Evolutionary conservation across 2,329 filamentous ascomycete species (phyloP).

Genomic region (Clarireedia hainanense): DNA sequence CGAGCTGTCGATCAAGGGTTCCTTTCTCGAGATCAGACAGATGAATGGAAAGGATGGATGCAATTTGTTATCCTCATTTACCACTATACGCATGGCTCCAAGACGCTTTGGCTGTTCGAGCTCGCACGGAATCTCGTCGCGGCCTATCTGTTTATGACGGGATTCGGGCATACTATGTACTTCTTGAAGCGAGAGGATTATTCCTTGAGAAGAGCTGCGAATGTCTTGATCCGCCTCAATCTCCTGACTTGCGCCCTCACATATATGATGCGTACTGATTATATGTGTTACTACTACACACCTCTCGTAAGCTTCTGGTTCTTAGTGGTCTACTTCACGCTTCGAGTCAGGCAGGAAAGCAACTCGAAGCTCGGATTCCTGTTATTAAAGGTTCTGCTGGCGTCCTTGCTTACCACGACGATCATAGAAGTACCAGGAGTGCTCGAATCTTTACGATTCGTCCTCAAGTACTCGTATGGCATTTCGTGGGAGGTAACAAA

Average conservation of each 20-base stretch:
- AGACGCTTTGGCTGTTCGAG: conserved; percentile 44
- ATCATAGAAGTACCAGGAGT: conserved; percentile 33
- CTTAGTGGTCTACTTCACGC: conserved; percentile 45
- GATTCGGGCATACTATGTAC: conserved; percentile 53
- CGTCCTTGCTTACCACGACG: conserved; percentile 34
- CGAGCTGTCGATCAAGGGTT: conserved; percentile 31
- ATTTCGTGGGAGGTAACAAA: conserved; percentile 42
- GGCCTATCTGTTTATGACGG: conserved; percentile 54
- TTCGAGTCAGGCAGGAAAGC: conserved; percentile 34
- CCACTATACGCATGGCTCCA: conserved; percentile 48
- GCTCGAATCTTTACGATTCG: conserved; percentile 34
- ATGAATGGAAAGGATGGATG: conserved; percentile 63
- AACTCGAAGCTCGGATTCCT: conserved; percentile 39
- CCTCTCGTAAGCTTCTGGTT: conserved; percentile 56
- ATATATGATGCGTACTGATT: conserved; percentile 48
- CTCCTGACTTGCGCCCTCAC: conserved; percentile 44
- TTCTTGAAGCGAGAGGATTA: conserved; percentile 50
- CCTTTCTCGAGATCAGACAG: conserved; percentile 47
- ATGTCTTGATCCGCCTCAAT: conserved; percentile 50
- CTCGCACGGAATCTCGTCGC: conserved; percentile 46
- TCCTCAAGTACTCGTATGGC: conserved; percentile 36
- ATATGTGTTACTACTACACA: conserved; percentile 51
- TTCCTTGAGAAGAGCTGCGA: conserved; percentile 43
- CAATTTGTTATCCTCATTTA: conserved; percentile 48
- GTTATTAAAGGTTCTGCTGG: conserved; percentile 39